Percentiles rank a stretch among this genome's conserved stretches.
phyloP scores from a whole-genome alignment of 2,329 filamentous ascomycete species.

The Penicillium sp. region DNA sequence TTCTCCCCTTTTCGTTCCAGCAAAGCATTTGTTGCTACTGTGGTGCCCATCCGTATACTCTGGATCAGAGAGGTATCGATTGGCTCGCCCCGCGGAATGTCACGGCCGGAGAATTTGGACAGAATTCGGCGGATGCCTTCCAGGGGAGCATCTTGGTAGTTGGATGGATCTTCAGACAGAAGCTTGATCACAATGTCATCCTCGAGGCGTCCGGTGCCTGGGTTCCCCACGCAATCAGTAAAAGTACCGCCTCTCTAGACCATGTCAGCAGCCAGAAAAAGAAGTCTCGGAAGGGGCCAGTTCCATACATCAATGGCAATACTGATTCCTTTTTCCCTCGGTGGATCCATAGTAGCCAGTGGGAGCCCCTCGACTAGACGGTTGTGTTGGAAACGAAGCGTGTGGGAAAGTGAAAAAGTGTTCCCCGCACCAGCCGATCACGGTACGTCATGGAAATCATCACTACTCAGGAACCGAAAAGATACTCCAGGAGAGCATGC shows the following conservation, averaged over 20 bases:
- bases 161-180: slow-evolving; percentile 80
- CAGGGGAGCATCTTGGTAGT: slow-evolving; percentile 84
- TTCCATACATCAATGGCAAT: slow-evolving; percentile 21
- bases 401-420: no score
- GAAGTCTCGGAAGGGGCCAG: not conserved
- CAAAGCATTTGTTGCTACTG: slow-evolving; percentile 86
- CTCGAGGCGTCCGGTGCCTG: slow-evolving; percentile 54
- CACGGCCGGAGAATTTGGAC: slow-evolving; percentile 64
- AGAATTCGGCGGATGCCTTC: slow-evolving; percentile 86
- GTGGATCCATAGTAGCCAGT: slow-evolving; percentile 6
- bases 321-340: slow-evolving; percentile 13
- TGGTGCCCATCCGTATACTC: slow-evolving; percentile 92
- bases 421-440: no score
- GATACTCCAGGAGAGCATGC: no score
- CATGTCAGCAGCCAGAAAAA: slow-evolving; percentile 1
- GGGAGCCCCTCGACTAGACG: not conserved
- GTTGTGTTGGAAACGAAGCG: not conserved
- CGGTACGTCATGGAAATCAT: no score
- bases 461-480: no score
- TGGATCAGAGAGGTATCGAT: slow-evolving; percentile 80
- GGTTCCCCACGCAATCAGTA: slow-evolving; percentile 30
- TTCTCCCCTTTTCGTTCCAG: slow-evolving; percentile 85
- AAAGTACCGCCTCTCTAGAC: slow-evolving; percentile 22
- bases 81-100: slow-evolving; percentile 72
- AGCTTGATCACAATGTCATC: slow-evolving; percentile 82